These are phyloP conservation scores for Colletotrichum filicis DNA, from an alignment of 2,329 filamentous ascomycete species.

Conservation along the genomic window DNA sequence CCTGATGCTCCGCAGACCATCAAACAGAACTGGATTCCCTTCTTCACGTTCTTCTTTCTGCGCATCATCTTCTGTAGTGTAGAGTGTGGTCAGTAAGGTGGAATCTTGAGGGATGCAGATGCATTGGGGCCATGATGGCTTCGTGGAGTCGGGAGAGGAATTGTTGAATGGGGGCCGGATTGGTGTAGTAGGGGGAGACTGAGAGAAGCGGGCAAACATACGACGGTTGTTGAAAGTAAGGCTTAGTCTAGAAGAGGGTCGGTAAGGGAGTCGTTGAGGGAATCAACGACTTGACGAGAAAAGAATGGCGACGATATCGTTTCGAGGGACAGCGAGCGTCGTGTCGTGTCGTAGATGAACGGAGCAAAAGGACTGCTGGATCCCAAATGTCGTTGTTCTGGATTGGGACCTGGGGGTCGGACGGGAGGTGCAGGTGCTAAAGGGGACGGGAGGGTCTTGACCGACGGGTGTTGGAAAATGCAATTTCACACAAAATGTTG, in stretches of 20 bases:
- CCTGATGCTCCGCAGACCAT: constrained; percentile 99
- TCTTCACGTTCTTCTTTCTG: constrained; percentile 99
- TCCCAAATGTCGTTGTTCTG: constrained; percentile 34
- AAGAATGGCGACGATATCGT: constrained; percentile 19
- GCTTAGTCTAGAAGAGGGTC: constrained; percentile 20
- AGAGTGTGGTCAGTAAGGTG: constrained; percentile 41
- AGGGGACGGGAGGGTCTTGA: constrained; percentile 38
- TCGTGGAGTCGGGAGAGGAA: constrained; percentile 25
- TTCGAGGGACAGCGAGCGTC: constrained; percentile 26
- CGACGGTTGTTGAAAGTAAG: constrained; percentile 25
- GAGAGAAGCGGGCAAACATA: constrained; percentile 23
- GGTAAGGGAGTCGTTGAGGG: constrained; percentile 16
- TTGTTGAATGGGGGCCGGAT: constrained; percentile 14
- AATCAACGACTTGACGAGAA: constrained; percentile 23
- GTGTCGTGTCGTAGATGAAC: constrained; percentile 29
- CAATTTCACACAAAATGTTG: constrained; percentile 53
- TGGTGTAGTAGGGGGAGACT: background rate
- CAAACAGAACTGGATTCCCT: constrained; percentile 99
- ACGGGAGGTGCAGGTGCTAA: constrained; percentile 35
- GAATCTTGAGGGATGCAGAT: constrained; percentile 23
- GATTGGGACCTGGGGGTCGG: constrained; percentile 27
- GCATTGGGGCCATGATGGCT: constrained; percentile 26
- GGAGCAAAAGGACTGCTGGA: constrained; percentile 33
- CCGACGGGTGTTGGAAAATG: constrained; percentile 42
- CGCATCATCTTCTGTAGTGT: constrained; percentile 86